Evolutionary conservation across 2,329 filamentous ascomycete species (phyloP), one percentile per base, ranked within the genome.

Genomic region (Xylariaceae sp.): DNA sequence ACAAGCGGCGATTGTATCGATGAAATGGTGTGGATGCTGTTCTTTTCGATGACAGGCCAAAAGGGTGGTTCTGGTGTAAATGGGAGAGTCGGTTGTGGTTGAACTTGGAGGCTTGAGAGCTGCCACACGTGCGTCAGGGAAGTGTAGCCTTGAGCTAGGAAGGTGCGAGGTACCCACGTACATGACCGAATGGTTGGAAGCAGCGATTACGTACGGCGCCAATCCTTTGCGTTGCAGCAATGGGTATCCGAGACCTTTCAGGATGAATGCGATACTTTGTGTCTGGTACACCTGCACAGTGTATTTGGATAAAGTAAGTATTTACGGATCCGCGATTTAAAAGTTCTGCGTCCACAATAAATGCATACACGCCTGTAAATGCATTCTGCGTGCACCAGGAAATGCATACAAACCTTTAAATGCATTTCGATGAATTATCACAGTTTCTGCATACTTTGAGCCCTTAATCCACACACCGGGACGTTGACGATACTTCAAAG

Each of bases 131-230:
- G 49, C 49, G 49, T 51, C 67, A 70, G 69, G 64, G 54, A 62
- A 55, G 64, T 68, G 69, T 59, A 70, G 69, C 69, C 68, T 70
- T 65, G 59, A 60, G 57, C 61, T 62, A 53, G n/a, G 44, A 18
- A 15, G 49, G 55, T 48, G n/a, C 30, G 11, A 53, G 30, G 10
- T 53, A 55, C 39, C 15, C 18, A 53, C 8, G 51, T 53, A 53
- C 13, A 9, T 53, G 15, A 13, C 37, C 9, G 8, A 42, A 42
- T 42, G 9, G 37, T 42, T 42, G 8, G 37, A 13, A 9, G 37
- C 9, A 42, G 9, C 11, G 9, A 13, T 42, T 42, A 42, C 9
- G 37, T 42, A 42, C 37, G 8, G 37, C 37, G 23, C 23, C 23
- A 30, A 30, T 30, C 23, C 23, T 30, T 30, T 30, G 23, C 23